phyloP scores from a whole-genome alignment of 1,284 basidiomycete species.

The Erythrobasidium hasegawianum region DNA sequence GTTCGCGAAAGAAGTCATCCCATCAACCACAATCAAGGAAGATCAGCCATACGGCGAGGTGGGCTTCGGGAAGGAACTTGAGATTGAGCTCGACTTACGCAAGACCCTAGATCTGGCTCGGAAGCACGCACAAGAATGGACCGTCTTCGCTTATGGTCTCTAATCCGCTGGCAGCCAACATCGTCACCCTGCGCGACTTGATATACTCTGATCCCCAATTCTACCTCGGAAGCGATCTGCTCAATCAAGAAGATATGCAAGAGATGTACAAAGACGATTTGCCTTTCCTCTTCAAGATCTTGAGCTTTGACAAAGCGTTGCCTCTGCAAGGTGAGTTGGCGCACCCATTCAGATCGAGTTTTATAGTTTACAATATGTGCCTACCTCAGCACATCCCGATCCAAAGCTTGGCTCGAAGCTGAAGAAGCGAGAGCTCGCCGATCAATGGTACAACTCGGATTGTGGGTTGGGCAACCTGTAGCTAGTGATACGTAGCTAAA shows the following conservation, averaged over 20 bases:
- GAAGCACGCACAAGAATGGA: conserved; percentile 39
- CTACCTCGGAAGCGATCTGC: conserved; percentile 38
- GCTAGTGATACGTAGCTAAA: background rate
- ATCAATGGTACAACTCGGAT: conserved; percentile 36
- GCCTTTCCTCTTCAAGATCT: conserved; percentile 42
- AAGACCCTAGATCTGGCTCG: conserved; percentile 29
- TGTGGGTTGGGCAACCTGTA: background rate
- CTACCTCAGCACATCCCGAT: conserved; percentile 13
- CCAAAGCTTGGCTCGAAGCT: conserved; percentile 28
- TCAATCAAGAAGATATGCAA: conserved; percentile 37
- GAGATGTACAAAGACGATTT: conserved; percentile 36
- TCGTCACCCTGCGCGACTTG: conserved; percentile 30
- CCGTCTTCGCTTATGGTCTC: conserved; percentile 6
- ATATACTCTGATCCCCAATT: conserved; percentile 31
- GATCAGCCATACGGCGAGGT: conserved; percentile 41
- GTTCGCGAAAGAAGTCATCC: conserved; percentile 35
- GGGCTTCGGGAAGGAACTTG: no score
- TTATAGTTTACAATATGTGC: background rate
- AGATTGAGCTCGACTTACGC: no score
- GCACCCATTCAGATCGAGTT: background rate
- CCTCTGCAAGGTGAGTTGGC: conserved; percentile 38
- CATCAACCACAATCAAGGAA: conserved; percentile 37
- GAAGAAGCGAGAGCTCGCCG: conserved; percentile 33
- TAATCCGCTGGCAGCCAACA: conserved; percentile 16
- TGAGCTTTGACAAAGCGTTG: conserved; percentile 42